Conservation (phyloP, 2,329 filamentous ascomycete genomes). For the Fusarium floridanum region DNA sequence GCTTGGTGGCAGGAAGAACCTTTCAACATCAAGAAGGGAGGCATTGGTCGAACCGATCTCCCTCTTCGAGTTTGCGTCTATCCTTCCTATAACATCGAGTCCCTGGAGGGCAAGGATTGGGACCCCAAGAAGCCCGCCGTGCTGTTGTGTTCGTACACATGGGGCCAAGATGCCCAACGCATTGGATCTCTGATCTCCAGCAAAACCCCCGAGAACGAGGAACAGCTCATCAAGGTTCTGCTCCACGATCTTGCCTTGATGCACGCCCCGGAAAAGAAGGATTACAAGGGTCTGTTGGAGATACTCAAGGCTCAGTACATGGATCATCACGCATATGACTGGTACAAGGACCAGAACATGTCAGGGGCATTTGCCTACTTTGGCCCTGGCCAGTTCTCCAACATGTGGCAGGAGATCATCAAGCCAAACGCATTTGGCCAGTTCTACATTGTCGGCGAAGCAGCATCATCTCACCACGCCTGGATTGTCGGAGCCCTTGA, state of each 20-base stretch:
- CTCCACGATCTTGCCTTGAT: slow-evolving; percentile 31
- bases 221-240: slow-evolving; percentile 20
- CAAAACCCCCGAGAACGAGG: slow-evolving; percentile 21
- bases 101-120: slow-evolving; percentile 2
- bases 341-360: slow-evolving; percentile 41
- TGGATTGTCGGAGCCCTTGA: slow-evolving; percentile 41
- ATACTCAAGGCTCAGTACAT: slow-evolving; percentile 18
- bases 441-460: slow-evolving; percentile 38
- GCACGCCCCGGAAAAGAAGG: slow-evolving; percentile 13
- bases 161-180: slow-evolving; percentile 39
- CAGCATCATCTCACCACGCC: slow-evolving; percentile 35
- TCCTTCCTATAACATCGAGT: slow-evolving; percentile 47
- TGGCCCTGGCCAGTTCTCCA: slow-evolving; percentile 34
- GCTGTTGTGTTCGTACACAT: slow-evolving; percentile 39
- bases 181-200: slow-evolving; percentile 28
- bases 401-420: slow-evolving; percentile 42
- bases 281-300: slow-evolving; percentile 5
- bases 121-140: slow-evolving; percentile 21
- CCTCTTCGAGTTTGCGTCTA: slow-evolving; percentile 51
- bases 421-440: slow-evolving; percentile 41
- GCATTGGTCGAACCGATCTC: slow-evolving; percentile 42
- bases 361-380: slow-evolving; percentile 42
- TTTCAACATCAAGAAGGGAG: slow-evolving; percentile 18
- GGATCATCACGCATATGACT: slow-evolving; percentile 36
- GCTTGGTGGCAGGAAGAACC: slow-evolving; percentile 42